These are phyloP conservation scores for Coemansia sp. DNA, from an alignment of 192 early-diverging fungal species.

Conservation along the genomic window DNA sequence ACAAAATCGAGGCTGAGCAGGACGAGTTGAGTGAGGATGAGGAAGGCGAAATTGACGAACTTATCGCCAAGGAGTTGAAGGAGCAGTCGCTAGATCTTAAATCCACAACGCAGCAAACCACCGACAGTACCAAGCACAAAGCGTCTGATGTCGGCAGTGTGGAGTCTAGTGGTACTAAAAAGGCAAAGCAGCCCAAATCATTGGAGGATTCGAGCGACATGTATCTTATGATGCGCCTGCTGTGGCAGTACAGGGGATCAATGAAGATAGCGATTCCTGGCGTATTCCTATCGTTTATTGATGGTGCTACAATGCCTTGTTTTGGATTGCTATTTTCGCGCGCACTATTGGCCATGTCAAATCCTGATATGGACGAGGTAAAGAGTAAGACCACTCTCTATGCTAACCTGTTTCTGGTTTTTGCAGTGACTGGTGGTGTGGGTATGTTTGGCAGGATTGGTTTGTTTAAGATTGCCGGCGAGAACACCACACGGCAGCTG, in stretches of 20 bases:
- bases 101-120: conserved; percentile 36
- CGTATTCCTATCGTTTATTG: conserved; percentile 37
- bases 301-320: conserved; percentile 74
- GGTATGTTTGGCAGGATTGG: conserved; percentile 57
- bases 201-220: conserved; percentile 35
- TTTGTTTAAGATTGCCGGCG: conserved; percentile 62
- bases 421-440: conserved; percentile 54
- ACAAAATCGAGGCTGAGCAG: conserved; percentile 12
- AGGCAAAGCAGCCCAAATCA: conserved; percentile 3
- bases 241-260: conserved; percentile 29
- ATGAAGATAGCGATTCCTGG: conserved; percentile 35
- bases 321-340: conserved; percentile 70
- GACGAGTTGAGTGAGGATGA: conserved; percentile 4
- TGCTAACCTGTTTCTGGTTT: conserved; percentile 49
- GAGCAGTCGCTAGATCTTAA: conserved; percentile 43
- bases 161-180: conserved; percentile 1
- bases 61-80: conserved; percentile 45
- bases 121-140: conserved; percentile 15
- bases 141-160: conserved; percentile 1
- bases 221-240: conserved; percentile 24
- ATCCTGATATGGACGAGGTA: conserved; percentile 23
- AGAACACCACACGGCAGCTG: conserved; percentile 62
- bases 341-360: conserved; percentile 29
- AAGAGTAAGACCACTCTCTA: conserved; percentile 36
- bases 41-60: conserved; percentile 26